Conservation (phyloP, 2,329 filamentous ascomycete genomes). For the Paecilomyces variotii region DNA sequence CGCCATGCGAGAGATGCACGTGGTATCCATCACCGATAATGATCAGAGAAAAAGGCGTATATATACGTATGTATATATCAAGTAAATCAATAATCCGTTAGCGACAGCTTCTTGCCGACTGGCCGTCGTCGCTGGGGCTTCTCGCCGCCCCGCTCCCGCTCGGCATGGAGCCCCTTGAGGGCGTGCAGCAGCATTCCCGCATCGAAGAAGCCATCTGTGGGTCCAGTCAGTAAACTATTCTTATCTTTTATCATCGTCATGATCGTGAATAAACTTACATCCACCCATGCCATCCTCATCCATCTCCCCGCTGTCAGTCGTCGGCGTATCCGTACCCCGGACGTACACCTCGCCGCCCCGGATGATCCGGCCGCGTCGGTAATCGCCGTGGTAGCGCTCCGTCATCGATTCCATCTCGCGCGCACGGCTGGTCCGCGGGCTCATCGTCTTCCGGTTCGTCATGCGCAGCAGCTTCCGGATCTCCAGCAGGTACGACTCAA, state of each 20-base stretch:
- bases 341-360: constrained; percentile 41
- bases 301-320: constrained; percentile 60
- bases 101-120: constrained; percentile 41
- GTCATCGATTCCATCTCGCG: constrained; percentile 49
- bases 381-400: constrained; percentile 33
- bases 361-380: constrained; percentile 67
- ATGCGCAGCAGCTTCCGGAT: constrained; percentile 75
- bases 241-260: background rate
- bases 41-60: background rate
- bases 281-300: constrained; percentile 87
- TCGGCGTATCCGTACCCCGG: constrained; percentile 51
- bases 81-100: constrained; percentile 37
- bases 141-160: constrained; percentile 27
- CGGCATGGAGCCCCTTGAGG: constrained; percentile 53
- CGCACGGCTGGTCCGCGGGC: constrained; percentile 48
- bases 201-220: constrained; percentile 88
- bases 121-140: constrained; percentile 31
- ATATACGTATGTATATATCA: background rate
- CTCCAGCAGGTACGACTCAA: constrained; percentile 86
- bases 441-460: constrained; percentile 49
- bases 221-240: constrained; percentile 8
- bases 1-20: background rate
- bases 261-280: constrained; percentile 57
- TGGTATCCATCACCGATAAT: background rate
- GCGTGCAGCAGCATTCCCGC: constrained; percentile 89